A percentile compares a stretch with the other conserved stretches of the same genome.
Conservation (phyloP, 805 yeast genomes). For the Wickerhamiella parazyma region DNA sequence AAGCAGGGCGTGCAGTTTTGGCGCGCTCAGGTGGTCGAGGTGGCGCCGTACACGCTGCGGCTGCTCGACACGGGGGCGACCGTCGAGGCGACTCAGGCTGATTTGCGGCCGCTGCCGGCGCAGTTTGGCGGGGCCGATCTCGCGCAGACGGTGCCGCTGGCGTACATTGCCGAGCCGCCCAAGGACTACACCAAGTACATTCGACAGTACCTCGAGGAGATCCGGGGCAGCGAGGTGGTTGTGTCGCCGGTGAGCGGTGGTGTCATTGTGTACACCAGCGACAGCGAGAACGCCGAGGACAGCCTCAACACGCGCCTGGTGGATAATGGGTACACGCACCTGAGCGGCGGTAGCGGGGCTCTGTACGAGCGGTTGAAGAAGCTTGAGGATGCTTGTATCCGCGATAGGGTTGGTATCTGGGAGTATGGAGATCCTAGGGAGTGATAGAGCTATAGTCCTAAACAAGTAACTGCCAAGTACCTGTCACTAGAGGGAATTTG, state of each 20-base stretch:
- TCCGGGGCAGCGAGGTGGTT: constrained; percentile 40
- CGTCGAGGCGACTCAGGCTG: constrained; percentile 32
- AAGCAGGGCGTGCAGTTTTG: constrained; percentile 39
- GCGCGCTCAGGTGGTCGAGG: constrained; percentile 45
- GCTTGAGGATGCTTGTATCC: constrained; percentile 38
- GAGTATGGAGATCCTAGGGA: constrained; percentile 58
- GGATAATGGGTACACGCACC: constrained; percentile 35
- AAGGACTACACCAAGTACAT: constrained; percentile 44
- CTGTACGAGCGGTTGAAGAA: constrained; percentile 33
- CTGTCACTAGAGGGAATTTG: too few species aligned
- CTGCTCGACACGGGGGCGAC: constrained; percentile 50
- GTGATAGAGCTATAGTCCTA: constrained; percentile 16
- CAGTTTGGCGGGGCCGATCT: constrained; percentile 36
- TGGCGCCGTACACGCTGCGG: constrained; percentile 36
- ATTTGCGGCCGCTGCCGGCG: constrained; percentile 41
- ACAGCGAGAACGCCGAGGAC: constrained; percentile 39
- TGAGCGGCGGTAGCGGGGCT: constrained; percentile 19
- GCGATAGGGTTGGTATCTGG: constrained; percentile 52
- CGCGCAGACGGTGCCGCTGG: constrained; percentile 41
- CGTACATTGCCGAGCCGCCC: constrained; percentile 46
- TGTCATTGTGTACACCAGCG: constrained; percentile 43
- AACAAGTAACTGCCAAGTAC: not conserved
- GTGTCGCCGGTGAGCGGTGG: constrained; percentile 33
- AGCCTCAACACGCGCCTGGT: constrained; percentile 50
- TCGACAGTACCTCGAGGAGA: constrained; percentile 39